Evolutionary conservation across 2,329 filamentous ascomycete genomes (phyloP), one percentile per base, ranked within the genome.

Genomic region (Aspergillus hiratsukae): DNA sequence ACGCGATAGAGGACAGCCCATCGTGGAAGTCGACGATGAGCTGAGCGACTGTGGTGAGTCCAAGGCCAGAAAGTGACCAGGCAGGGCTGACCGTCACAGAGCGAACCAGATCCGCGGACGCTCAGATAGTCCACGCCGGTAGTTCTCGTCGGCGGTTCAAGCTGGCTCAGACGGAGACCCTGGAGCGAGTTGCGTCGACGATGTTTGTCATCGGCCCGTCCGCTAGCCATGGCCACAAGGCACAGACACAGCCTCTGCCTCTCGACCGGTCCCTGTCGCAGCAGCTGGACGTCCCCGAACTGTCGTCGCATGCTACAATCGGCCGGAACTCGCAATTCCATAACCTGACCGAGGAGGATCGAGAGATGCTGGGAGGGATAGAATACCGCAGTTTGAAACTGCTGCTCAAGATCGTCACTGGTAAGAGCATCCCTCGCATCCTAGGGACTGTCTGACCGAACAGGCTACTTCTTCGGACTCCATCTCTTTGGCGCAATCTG

Each of bases 321-420:
- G 78, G 78, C 0, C 69, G 77, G 2, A 81, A 81, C 57, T 80
- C 77, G 0, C 66, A 74, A 23, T 81, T 82, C 35, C 57, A 72
- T 31, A 76, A 80, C 50, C 45, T 81, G 51, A 73, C 73, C 0
- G 65, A 68, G 0, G 60, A 72, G n/a, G 76, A 78, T 48, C 66
- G 75, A 4, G 76, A 80, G 55, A 67, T 71, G 19, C 67, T 83
- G 0, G 80, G 80, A 1, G 81, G 80, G 0, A 77, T 81, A 29
- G 81, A 82, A 62, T 83, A 83, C 46, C 74, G 78, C 0, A 78
- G 75, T 31, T 64, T 82, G 37, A 80, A 79, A 60, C 60, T 82
- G 1, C 63, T 83, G 10, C 63, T 82, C 14, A 80, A 80, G 59
- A 78, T 82, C 54, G 72, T 76, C 0, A 59, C 69, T 28, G 67